These are phyloP conservation scores for Fusarium keratoplasticum DNA, from an alignment of 2,329 filamentous ascomycete species.

Conservation along the genomic window DNA sequence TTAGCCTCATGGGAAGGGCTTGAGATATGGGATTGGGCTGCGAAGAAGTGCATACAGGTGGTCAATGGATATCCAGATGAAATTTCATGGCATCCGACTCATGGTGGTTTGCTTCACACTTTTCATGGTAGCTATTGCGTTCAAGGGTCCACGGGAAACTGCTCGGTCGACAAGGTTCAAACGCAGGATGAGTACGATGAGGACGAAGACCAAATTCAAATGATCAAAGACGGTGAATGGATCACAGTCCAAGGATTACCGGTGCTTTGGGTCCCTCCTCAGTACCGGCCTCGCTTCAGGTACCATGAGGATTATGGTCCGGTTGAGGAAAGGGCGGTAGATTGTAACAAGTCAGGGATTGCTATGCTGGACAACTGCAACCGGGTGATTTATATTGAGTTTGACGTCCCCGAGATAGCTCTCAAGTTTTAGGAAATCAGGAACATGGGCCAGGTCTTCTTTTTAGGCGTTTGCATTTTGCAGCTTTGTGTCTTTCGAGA, in stretches of 20 bases:
- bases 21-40: neutral
- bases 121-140: neutral
- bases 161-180: neutral
- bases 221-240: neutral
- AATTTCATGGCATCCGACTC: neutral
- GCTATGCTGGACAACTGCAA: neutral
- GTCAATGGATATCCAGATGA: neutral
- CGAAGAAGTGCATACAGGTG: neutral
- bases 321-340: neutral
- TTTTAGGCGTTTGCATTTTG: neutral
- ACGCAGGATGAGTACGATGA: neutral
- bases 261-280: neutral
- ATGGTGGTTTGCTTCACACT: neutral
- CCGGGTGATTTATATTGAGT: neutral
- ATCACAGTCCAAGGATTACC: neutral
- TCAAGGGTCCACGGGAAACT: neutral
- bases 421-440: neutral
- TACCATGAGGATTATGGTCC: fast-evolving
- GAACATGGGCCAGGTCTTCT: no score
- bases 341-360: neutral
- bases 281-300: neutral
- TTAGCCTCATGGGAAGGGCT: fast-evolving
- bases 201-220: neutral
- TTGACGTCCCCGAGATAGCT: neutral
- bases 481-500: neutral